Conservation (phyloP, 2,329 filamentous ascomycete genomes). For the Karstenula rhodostoma region DNA sequence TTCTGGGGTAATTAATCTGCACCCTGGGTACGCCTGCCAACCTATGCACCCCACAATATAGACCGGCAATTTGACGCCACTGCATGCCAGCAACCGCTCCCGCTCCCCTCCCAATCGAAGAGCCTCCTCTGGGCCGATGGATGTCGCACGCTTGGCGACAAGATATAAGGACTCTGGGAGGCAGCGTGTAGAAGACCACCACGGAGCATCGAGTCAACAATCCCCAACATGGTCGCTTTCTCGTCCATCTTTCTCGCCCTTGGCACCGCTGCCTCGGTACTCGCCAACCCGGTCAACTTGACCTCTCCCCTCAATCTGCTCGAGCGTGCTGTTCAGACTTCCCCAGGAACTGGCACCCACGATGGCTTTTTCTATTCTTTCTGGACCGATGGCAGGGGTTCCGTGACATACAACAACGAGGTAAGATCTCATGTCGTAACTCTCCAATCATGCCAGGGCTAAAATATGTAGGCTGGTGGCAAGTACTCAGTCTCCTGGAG, state of each 20-base stretch:
- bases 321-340: constrained; percentile 25
- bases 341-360: constrained; percentile 37
- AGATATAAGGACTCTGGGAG: constrained; percentile 28
- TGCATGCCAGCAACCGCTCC: constrained; percentile 16
- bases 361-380: constrained; percentile 56
- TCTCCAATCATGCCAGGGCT: neutral
- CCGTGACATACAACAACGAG: constrained; percentile 64
- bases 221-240: constrained; percentile 40
- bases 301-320: constrained; percentile 23
- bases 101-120: constrained; percentile 19
- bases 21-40: constrained; percentile 1
- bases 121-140: constrained; percentile 26
- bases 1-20: constrained; percentile 19
- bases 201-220: constrained; percentile 18
- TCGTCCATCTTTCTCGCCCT: constrained; percentile 40
- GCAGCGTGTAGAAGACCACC: constrained; percentile 14
- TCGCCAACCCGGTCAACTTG: constrained; percentile 40
- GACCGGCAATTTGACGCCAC: constrained; percentile 35
- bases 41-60: constrained; percentile 36
- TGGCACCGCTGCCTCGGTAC: constrained; percentile 32
- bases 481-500: constrained; percentile 60
- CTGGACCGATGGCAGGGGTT: constrained; percentile 63
- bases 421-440: constrained; percentile 1
- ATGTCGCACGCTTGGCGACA: constrained; percentile 14
- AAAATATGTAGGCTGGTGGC: constrained; percentile 46